phyloP scores from a whole-genome alignment of 257 asterid genomes.

The Solanum paucissectum region DNA sequence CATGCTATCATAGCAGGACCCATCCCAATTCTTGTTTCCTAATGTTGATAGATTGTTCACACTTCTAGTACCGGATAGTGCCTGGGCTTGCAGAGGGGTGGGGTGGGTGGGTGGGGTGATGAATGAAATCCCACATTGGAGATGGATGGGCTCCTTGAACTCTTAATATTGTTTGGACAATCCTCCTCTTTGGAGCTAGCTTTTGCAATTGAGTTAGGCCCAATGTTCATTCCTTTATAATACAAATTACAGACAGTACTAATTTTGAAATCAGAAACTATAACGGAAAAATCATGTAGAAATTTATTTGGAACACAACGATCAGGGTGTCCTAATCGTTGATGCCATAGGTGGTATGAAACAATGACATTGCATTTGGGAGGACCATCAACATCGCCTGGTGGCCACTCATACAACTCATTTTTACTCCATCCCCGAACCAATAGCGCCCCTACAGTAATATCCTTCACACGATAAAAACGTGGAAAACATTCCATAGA shows the following conservation, averaged over 20 bases:
- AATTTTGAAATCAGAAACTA: not conserved
- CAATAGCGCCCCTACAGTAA: not conserved
- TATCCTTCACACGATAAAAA: not conserved
- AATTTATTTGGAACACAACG: not conserved
- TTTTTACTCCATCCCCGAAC: not conserved
- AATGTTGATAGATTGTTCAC: not conserved
- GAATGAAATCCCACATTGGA: not conserved
- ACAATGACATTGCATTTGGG: not conserved
- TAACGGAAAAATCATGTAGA: not conserved
- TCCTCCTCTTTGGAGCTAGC: not conserved
- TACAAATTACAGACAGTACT: not conserved
- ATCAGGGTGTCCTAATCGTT: not conserved
- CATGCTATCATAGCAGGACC: not conserved
- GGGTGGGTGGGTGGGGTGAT: not conserved
- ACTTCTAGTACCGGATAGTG: not conserved
- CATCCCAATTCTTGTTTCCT: not conserved
- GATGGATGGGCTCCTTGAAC: not conserved
- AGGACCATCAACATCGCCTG: not conserved
- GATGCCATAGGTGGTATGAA: not conserved
- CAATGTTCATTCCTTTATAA: not conserved
- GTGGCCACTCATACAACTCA: not conserved
- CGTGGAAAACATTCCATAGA: not conserved
- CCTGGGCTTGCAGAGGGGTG: not conserved
- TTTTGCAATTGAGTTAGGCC: not conserved
- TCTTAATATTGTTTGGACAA: not conserved